phyloP scores from a whole-genome alignment of 768 basidiomycete genomes.

The Lactarius hengduanensis region DNA sequence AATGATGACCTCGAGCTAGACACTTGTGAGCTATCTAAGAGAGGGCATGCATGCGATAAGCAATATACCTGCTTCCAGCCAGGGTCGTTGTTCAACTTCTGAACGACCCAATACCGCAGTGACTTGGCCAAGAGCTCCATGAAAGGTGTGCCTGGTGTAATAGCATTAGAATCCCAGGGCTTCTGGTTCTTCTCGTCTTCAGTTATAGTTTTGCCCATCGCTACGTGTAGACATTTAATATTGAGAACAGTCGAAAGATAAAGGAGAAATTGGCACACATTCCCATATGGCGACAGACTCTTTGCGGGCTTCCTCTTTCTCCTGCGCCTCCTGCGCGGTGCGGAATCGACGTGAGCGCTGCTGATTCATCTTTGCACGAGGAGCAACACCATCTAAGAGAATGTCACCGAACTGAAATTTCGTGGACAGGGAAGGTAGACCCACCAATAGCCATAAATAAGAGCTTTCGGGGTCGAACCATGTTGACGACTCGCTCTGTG shows the following conservation, averaged over 20 bases:
- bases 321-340: constrained; percentile 90
- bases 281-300: constrained; percentile 86
- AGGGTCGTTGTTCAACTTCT: constrained; percentile 92
- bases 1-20: constrained; percentile 89
- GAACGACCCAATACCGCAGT: constrained; percentile 92
- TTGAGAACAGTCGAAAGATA: background rate
- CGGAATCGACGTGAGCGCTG: constrained; percentile 97
- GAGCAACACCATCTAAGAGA: constrained; percentile 85
- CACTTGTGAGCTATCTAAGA: background rate
- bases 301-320: constrained; percentile 84
- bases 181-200: constrained; percentile 84
- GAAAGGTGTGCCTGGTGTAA: constrained; percentile 98
- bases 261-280: constrained; percentile 44
- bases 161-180: constrained; percentile 97
- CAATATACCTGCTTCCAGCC: constrained; percentile 84
- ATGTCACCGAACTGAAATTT: background rate
- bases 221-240: constrained; percentile 39
- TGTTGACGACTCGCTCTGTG: constrained; percentile 95
- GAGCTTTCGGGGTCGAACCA: constrained; percentile 92
- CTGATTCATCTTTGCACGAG: constrained; percentile 99
- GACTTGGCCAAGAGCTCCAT: constrained; percentile 90
- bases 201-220: constrained; percentile 86
- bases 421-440: constrained; percentile 33
- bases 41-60: background rate
- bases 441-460: constrained; percentile 98